Evolutionary conservation across 257 asterid genomes (phyloP).

Genomic region (Henckelia pumila): DNA sequence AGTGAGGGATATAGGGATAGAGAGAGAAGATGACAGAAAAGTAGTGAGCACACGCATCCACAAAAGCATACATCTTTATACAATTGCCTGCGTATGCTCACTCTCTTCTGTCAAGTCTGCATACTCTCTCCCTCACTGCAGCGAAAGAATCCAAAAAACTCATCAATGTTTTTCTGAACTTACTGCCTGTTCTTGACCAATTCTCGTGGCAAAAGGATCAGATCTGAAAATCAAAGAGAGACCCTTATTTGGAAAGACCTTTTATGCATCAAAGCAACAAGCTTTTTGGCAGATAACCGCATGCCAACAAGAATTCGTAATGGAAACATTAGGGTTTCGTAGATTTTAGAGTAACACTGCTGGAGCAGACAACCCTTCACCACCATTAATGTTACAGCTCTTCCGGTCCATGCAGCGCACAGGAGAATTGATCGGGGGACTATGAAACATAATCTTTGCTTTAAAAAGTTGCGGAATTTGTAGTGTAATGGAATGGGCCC

Average conservation of each 20-base stretch:
- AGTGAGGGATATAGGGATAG: neutral
- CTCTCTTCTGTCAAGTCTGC: constrained; percentile 43
- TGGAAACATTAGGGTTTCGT: constrained; percentile 23
- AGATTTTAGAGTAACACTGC: neutral
- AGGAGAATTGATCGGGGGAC: constrained; percentile 18
- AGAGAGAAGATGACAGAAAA: constrained; percentile 31
- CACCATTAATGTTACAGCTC: neutral
- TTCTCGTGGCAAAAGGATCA: constrained; percentile 5
- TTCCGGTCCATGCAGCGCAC: constrained; percentile 16
- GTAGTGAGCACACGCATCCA: constrained; percentile 35
- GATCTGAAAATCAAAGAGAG: constrained; percentile 35
- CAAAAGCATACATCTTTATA: constrained; percentile 17
- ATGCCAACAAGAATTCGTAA: neutral
- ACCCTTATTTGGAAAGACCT: constrained; percentile 16
- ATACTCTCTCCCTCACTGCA: constrained; percentile 6
- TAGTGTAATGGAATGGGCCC: neutral
- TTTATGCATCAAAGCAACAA: neutral
- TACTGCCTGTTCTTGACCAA: neutral
- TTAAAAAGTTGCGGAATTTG: too few species aligned
- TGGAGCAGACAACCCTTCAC: neutral
- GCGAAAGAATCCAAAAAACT: neutral
- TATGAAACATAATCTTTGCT: neutral
- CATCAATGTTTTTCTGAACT: neutral
- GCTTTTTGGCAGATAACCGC: neutral
- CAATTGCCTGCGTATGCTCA: constrained; percentile 40